phyloP scores from a whole-genome alignment of 176 grass and related monocot genomes.

The Hyparrhenia diplandra region DNA sequence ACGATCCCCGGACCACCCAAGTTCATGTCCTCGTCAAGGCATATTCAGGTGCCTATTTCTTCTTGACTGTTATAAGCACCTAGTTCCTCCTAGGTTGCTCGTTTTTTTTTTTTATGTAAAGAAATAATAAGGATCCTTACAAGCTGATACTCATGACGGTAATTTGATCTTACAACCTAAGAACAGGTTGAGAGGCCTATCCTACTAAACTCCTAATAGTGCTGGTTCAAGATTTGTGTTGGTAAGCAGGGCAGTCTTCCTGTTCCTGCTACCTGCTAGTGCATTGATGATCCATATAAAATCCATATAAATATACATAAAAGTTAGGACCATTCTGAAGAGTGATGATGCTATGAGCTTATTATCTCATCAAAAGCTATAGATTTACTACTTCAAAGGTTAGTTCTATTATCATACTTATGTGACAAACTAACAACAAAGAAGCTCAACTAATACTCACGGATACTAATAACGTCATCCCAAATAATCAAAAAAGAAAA shows the following conservation, averaged over 20 bases:
- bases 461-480: not conserved
- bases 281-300: not conserved
- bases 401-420: constrained; percentile 5
- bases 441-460: not conserved
- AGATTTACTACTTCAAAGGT: not conserved
- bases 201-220: not conserved
- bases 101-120: not conserved
- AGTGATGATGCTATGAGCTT: not conserved
- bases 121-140: not conserved
- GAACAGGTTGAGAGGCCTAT: not conserved
- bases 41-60: not conserved
- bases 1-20: no score
- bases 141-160: not conserved
- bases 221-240: not conserved
- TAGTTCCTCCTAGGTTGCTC: not conserved
- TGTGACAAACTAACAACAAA: not conserved
- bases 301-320: not conserved
- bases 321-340: not conserved
- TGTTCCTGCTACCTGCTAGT: not conserved
- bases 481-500: not conserved
- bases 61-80: not conserved
- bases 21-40: not conserved
- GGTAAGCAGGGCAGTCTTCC: not conserved
- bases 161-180: not conserved
- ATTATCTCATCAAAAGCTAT: not conserved